Conservation (phyloP, 257 asterid species). For the Buddleja alternifolia region DNA sequence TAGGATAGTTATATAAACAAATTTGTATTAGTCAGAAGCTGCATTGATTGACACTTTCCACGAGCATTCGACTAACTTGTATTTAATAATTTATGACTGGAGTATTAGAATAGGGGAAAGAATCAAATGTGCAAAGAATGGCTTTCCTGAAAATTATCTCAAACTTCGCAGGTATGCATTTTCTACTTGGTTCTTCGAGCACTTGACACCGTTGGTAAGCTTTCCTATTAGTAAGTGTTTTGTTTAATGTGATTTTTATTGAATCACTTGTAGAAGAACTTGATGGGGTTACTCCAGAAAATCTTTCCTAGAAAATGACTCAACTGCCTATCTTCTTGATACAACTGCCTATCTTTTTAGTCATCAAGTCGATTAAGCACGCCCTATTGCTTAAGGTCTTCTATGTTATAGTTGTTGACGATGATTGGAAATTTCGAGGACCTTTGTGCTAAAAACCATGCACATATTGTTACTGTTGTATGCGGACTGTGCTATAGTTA, state of each 20-base stretch:
- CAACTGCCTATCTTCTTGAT: too few relatives aligned
- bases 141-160: too few relatives aligned
- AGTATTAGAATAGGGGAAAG: too few relatives aligned
- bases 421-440: neutral
- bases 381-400: slow-evolving; percentile 54
- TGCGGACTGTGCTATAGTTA: too few relatives aligned
- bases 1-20: neutral
- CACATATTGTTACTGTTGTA: neutral
- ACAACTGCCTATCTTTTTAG: too few relatives aligned
- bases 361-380: too few relatives aligned
- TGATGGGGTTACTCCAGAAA: neutral
- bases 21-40: neutral
- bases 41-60: too few relatives aligned
- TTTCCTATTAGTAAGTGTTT: slow-evolving; percentile 5
- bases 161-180: slow-evolving; percentile 75
- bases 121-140: too few relatives aligned
- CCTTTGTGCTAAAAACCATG: neutral
- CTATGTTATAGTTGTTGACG: neutral
- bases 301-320: too few relatives aligned
- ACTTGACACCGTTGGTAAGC: slow-evolving; percentile 96
- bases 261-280: neutral
- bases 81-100: too few relatives aligned
- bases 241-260: neutral
- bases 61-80: too few relatives aligned
- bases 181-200: slow-evolving; percentile 98